phyloP scores from a whole-genome alignment of 805 yeast genomes.

The Cyberlindnera mississippiensis region DNA sequence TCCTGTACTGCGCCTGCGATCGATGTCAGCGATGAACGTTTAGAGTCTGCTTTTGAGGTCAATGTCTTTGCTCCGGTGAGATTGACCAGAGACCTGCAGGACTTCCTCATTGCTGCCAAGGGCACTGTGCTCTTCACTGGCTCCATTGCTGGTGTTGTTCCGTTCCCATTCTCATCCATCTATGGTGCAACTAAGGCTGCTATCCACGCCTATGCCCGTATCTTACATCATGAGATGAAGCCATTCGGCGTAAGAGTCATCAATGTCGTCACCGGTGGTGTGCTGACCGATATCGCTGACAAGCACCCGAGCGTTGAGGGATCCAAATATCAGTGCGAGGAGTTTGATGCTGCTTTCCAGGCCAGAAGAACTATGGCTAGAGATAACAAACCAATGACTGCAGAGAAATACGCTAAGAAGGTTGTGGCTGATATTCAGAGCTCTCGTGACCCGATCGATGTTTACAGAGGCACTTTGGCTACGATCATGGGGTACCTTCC shows the following conservation, averaged over 20 bases:
- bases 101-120: slow-evolving; percentile 54
- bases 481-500: slow-evolving; percentile 33
- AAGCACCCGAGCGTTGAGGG: slow-evolving; percentile 51
- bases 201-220: slow-evolving; percentile 64
- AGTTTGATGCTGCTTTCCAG: slow-evolving; percentile 44
- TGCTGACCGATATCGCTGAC: slow-evolving; percentile 66
- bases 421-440: slow-evolving; percentile 49
- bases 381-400: slow-evolving; percentile 53
- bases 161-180: slow-evolving; percentile 67
- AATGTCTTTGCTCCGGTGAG: slow-evolving; percentile 71
- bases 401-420: slow-evolving; percentile 52
- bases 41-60: slow-evolving; percentile 52
- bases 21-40: slow-evolving; percentile 55
- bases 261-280: slow-evolving; percentile 74
- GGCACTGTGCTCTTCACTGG: slow-evolving; percentile 77
- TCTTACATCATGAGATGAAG: slow-evolving; percentile 60
- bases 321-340: slow-evolving; percentile 51
- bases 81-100: slow-evolving; percentile 52
- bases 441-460: slow-evolving; percentile 40
- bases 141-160: slow-evolving; percentile 58
- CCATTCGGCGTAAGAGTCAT: slow-evolving; percentile 70
- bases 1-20: slow-evolving; percentile 68
- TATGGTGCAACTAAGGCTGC: slow-evolving; percentile 75
- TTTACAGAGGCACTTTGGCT: slow-evolving; percentile 54
- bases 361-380: slow-evolving; percentile 57